Percentiles rank a stretch among this genome's conserved stretches.
Conservation (phyloP, 2,329 filamentous ascomycete species). For the Talaromyces islandicus region DNA sequence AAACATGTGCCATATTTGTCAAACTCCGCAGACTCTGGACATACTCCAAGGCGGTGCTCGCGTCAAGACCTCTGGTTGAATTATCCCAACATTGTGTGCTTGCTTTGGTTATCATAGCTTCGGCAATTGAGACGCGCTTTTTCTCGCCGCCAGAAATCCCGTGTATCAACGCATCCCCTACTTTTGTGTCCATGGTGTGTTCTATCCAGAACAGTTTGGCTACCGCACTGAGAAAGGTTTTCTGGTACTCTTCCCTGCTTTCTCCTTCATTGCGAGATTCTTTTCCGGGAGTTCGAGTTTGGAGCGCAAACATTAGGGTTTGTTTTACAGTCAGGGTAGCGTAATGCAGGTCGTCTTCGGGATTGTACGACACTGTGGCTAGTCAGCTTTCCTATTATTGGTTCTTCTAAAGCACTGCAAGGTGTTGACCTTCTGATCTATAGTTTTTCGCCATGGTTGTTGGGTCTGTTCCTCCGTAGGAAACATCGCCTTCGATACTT, state of each 20-base stretch:
- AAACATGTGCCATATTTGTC: conserved; percentile 57
- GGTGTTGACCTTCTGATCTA: conserved; percentile 33
- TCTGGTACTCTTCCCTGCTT: conserved; percentile 53
- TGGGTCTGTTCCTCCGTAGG: conserved; percentile 52
- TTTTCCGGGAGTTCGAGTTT: conserved; percentile 61
- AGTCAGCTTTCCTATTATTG: background rate
- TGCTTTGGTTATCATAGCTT: conserved; percentile 63
- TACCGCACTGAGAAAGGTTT: conserved; percentile 60
- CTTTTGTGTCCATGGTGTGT: conserved; percentile 66
- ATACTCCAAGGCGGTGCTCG: conserved; percentile 67
- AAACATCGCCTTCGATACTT: conserved; percentile 50
- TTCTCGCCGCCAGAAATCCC: conserved; percentile 67
- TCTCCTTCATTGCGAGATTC: conserved; percentile 56
- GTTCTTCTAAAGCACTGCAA: background rate
- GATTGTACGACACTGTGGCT: conserved; percentile 10
- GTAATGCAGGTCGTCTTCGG: conserved; percentile 49
- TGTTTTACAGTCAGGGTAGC: conserved; percentile 70
- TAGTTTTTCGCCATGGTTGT: conserved; percentile 46
- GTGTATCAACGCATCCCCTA: conserved; percentile 68
- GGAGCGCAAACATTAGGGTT: conserved; percentile 67
- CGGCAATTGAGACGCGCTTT: conserved; percentile 77
- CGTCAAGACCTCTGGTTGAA: conserved; percentile 66
- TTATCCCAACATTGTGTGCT: conserved; percentile 72
- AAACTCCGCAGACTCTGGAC: conserved; percentile 60
- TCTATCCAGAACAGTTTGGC: conserved; percentile 67